Conservation (phyloP, 2,329 filamentous ascomycete genomes). For the Emergomyces pasteurianus region DNA sequence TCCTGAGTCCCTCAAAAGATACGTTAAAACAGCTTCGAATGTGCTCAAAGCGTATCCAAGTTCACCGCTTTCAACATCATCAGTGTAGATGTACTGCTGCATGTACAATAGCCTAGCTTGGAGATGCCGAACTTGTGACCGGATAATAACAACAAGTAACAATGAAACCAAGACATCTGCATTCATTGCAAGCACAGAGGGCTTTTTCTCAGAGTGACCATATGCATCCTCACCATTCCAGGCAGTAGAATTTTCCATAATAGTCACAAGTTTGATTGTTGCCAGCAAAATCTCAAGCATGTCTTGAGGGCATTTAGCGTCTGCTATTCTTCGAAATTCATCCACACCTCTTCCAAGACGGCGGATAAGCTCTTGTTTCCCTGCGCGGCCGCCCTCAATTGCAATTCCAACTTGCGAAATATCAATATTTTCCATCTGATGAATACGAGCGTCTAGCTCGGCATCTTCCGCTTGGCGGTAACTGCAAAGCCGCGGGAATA, state of each 20-base stretch:
- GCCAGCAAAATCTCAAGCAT: constrained; percentile 73
- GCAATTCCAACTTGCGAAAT: constrained; percentile 86
- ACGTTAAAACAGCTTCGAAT: constrained; percentile 84
- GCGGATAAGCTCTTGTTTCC: constrained; percentile 69
- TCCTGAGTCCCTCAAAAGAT: constrained; percentile 70
- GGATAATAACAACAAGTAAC: constrained; percentile 81
- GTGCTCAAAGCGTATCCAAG: constrained; percentile 94
- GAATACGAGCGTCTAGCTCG: constrained; percentile 78
- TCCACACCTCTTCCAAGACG: constrained; percentile 70
- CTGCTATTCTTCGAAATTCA: constrained; percentile 74
- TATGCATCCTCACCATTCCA: constrained; percentile 26
- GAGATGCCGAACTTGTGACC: constrained; percentile 74
- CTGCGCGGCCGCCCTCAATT: constrained; percentile 64
- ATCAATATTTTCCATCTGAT: constrained; percentile 87
- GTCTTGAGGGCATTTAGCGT: constrained; percentile 69
- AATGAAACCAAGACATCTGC: constrained; percentile 90
- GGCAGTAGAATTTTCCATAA: constrained; percentile 41
- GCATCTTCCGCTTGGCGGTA: constrained; percentile 72
- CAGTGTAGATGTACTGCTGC: constrained; percentile 93
- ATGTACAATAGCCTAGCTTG: constrained; percentile 89
- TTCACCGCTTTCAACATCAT: constrained; percentile 93
- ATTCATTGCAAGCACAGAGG: constrained; percentile 54
- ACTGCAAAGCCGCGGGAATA: constrained; percentile 72
- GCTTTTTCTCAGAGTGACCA: constrained; percentile 38
- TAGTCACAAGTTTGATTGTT: constrained; percentile 74